A percentile compares a stretch with the other conserved stretches of the same genome.
phyloP scores from a whole-genome alignment of 495 filamentous ascomycete genomes.

The Penicillium crystallinum region DNA sequence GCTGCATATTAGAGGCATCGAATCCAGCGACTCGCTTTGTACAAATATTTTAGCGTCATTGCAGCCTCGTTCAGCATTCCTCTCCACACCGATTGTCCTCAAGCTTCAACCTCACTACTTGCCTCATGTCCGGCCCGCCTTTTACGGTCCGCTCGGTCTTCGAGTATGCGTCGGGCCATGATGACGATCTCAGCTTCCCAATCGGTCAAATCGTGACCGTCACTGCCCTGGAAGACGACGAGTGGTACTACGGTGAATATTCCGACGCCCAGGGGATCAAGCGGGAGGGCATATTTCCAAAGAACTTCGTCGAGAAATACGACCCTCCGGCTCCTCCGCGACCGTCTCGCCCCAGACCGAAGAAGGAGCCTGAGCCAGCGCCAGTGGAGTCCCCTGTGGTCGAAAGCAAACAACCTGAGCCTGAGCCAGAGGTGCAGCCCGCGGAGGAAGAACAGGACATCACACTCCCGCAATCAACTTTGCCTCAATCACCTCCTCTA shows the following conservation, averaged over 20 bases:
- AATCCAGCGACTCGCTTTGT: constrained; percentile 17
- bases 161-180: constrained; percentile 85
- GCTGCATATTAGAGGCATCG: constrained; percentile 16
- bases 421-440: constrained; percentile 32
- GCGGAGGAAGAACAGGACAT: constrained; percentile 21
- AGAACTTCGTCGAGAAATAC: constrained; percentile 94
- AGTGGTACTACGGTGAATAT: constrained; percentile 95
- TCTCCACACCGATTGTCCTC: constrained; percentile 18
- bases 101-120: constrained; percentile 19
- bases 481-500: constrained; percentile 28
- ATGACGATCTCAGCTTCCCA: constrained; percentile 87
- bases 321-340: constrained; percentile 87
- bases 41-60: constrained; percentile 15
- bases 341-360: constrained; percentile 67
- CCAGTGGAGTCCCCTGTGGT: constrained; percentile 28
- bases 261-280: constrained; percentile 65
- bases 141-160: constrained; percentile 95
- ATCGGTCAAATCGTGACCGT: constrained; percentile 89
- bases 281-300: constrained; percentile 88
- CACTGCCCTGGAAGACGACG: constrained; percentile 82
- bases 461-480: constrained; percentile 39
- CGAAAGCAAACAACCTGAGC: constrained; percentile 27
- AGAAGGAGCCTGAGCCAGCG: constrained; percentile 58
- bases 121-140: constrained; percentile 64
- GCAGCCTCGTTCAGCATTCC: constrained; percentile 18